phyloP scores from a whole-genome alignment of 2,329 filamentous ascomycete genomes.

The Pseudocercospora crystallina region DNA sequence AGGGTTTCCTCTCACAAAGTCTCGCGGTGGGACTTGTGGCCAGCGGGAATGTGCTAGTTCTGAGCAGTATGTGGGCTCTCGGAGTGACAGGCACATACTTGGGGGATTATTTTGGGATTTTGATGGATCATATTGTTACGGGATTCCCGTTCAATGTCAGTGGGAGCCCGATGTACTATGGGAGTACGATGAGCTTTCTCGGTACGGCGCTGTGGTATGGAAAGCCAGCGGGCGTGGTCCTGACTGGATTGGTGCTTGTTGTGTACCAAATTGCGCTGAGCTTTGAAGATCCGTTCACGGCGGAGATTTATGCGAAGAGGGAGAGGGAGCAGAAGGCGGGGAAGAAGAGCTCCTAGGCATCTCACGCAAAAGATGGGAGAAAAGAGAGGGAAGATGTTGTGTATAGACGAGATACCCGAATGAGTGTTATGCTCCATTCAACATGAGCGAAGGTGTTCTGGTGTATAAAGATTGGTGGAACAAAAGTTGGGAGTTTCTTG shows the following conservation, averaged over 20 bases:
- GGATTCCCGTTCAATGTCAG: conserved; percentile 95
- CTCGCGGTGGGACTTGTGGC: conserved; percentile 71
- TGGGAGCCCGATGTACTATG: conserved; percentile 93
- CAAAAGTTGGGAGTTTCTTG: no score
- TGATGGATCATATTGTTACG: conserved; percentile 93
- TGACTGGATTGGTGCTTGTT: conserved; percentile 72
- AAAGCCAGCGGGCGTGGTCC: conserved; percentile 78
- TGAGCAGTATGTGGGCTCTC: conserved; percentile 86
- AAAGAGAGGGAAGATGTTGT: not conserved
- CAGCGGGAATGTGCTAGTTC: conserved; percentile 77
- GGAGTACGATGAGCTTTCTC: conserved; percentile 87
- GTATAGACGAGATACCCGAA: conserved; percentile 22
- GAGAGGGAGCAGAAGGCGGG: conserved; percentile 52
- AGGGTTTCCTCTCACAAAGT: conserved; percentile 58
- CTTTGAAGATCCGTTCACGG: conserved; percentile 94
- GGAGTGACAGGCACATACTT: conserved; percentile 95
- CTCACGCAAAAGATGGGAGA: not conserved
- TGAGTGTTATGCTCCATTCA: conserved; percentile 28
- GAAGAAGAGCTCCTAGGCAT: conserved; percentile 15
- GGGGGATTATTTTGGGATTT: conserved; percentile 97
- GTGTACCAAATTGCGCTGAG: conserved; percentile 78
- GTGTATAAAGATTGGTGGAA: no score
- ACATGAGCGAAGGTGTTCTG: conserved; percentile 29
- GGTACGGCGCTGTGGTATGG: conserved; percentile 81
- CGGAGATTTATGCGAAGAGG: conserved; percentile 86